Percentiles rank a stretch among this genome's conserved stretches.
These are phyloP conservation scores for Claviceps spartinae DNA, from an alignment of 2,329 filamentous ascomycete genomes.

Conservation along the genomic window DNA sequence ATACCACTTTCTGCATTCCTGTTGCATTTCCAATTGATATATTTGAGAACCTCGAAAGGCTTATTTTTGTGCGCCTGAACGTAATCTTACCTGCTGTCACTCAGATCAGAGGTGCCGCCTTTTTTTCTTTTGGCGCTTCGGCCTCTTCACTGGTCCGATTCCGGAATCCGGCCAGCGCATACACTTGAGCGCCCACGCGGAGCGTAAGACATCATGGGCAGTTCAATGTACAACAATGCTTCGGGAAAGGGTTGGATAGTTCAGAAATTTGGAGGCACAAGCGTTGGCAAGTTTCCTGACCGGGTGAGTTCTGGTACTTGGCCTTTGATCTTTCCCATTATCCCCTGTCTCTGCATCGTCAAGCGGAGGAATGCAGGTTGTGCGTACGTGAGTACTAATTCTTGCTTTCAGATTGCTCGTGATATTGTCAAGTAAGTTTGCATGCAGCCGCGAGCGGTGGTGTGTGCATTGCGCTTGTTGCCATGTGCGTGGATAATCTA, in stretches of 20 bases:
- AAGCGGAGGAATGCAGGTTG: background rate
- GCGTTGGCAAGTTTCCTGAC: constrained; percentile 82
- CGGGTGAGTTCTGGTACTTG: constrained; percentile 32
- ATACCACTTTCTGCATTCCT: no score
- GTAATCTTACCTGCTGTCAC: no score
- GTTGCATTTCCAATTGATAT: no score
- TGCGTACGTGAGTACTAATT: background rate
- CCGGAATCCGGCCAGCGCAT: background rate
- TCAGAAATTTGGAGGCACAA: constrained; percentile 92
- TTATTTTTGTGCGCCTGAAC: no score
- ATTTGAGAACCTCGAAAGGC: no score
- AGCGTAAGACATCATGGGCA: constrained; percentile 16
- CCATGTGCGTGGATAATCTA: background rate
- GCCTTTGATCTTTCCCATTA: background rate
- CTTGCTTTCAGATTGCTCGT: constrained; percentile 22
- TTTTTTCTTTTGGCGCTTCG: background rate
- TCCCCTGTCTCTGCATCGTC: background rate
- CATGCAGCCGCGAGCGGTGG: background rate
- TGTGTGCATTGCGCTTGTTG: background rate
- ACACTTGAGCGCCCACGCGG: background rate
- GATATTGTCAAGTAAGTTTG: constrained; percentile 28
- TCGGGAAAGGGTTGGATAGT: constrained; percentile 57
- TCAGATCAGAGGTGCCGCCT: background rate
- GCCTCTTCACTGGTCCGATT: background rate
- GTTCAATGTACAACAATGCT: constrained; percentile 21